Evolutionary conservation across 257 asterid genomes (phyloP).

Genomic region (Cordia subcordata): DNA sequence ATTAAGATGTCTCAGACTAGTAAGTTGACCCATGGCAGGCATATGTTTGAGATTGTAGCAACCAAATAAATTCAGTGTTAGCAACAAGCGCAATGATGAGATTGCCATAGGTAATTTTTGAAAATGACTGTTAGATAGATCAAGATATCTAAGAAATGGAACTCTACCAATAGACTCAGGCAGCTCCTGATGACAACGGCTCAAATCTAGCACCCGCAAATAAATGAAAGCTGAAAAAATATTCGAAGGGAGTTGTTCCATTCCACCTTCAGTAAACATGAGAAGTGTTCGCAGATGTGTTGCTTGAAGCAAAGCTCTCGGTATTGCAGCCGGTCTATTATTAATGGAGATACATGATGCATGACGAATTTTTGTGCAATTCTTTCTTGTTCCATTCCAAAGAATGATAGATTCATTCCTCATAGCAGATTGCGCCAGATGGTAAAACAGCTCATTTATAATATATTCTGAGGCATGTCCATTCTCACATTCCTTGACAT

Average conservation of each 20-base stretch:
- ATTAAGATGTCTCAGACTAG: slow-evolving; percentile 24
- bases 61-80: slow-evolving; percentile 15
- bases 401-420: slow-evolving; percentile 10
- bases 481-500: slow-evolving; percentile 6
- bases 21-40: slow-evolving; percentile 20
- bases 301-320: slow-evolving; percentile 10
- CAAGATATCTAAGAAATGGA: slow-evolving; percentile 24
- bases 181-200: not conserved
- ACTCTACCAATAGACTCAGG: not conserved
- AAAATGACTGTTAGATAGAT: slow-evolving; percentile 14
- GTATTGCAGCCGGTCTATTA: not conserved
- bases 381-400: not conserved
- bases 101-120: slow-evolving; percentile 6
- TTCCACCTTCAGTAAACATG: slow-evolving; percentile 10
- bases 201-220: slow-evolving; percentile 17
- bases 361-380: slow-evolving; percentile 6
- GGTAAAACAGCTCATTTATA: slow-evolving; percentile 18
- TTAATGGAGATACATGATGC: slow-evolving; percentile 2
- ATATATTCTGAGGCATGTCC: slow-evolving; percentile 2
- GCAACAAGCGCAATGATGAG: slow-evolving; percentile 12
- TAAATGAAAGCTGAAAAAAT: slow-evolving; percentile 1
- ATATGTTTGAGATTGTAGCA: slow-evolving; percentile 18
- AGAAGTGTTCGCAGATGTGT: slow-evolving; percentile 17
- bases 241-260: not conserved
- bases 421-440: slow-evolving; percentile 12